Conservation (phyloP, 306 rosid species). For the Pyrus betulifolia region DNA sequence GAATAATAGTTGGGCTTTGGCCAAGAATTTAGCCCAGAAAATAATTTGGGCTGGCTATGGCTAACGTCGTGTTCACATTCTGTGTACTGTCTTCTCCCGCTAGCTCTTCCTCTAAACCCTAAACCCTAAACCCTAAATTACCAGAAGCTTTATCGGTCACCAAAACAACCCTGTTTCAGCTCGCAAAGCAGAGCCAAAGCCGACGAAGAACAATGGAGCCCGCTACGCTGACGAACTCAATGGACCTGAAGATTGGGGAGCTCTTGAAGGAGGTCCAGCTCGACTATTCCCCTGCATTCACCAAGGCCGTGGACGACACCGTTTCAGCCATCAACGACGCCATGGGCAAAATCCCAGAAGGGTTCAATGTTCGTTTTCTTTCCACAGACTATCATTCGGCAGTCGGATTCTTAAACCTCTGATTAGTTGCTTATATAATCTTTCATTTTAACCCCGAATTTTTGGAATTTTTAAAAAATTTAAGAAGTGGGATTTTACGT, state of each 20-base stretch:
- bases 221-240: conserved; percentile 19
- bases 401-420: background rate
- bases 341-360: conserved; percentile 51
- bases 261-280: conserved; percentile 59
- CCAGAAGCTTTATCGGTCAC: background rate
- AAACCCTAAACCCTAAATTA: conserved; percentile 16
- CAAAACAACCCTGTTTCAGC: background rate
- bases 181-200: background rate
- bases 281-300: conserved; percentile 27
- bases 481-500: background rate
- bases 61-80: too few relatives aligned
- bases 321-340: conserved; percentile 44
- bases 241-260: conserved; percentile 53
- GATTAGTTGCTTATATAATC: background rate
- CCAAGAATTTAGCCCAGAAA: too few relatives aligned
- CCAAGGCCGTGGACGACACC: conserved; percentile 45
- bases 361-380: conserved; percentile 30
- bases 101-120: conserved; percentile 22
- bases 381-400: background rate
- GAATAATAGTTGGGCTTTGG: too few relatives aligned
- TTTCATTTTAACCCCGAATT: background rate
- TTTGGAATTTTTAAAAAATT: background rate
- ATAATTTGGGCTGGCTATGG: too few relatives aligned
- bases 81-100: conserved; percentile 6
- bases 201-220: conserved; percentile 16